Evolutionary conservation across 768 basidiomycete genomes (phyloP).

Genomic region (Boletus coccyginus): DNA sequence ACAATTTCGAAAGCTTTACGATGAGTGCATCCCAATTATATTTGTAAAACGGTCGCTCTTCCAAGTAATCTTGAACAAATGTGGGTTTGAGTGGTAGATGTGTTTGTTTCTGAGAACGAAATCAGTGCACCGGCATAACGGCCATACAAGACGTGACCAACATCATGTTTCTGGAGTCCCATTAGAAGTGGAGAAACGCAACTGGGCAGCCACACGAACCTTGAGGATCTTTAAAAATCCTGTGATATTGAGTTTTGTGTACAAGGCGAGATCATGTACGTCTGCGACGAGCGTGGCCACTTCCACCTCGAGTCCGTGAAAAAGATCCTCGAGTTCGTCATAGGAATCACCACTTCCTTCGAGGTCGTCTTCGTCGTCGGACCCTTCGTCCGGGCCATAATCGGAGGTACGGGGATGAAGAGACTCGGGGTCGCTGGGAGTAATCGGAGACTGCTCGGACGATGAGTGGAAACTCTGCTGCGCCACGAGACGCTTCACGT

Average conservation of each 20-base stretch:
- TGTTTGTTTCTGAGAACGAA: constrained; percentile 81
- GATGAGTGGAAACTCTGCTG: constrained; percentile 39
- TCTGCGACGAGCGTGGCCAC: constrained; percentile 93
- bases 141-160: constrained; percentile 32
- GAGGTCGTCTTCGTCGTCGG: constrained; percentile 54
- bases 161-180: constrained; percentile 82
- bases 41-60: constrained; percentile 94
- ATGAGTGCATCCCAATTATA: constrained; percentile 96
- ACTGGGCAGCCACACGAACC: constrained; percentile 37
- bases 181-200: constrained; percentile 5
- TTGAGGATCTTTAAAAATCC: constrained; percentile 99
- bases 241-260: constrained; percentile 97
- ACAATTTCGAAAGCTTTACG: constrained; percentile 91
- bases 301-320: constrained; percentile 87
- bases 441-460: constrained; percentile 24
- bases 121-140: constrained; percentile 9
- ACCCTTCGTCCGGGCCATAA: constrained; percentile 62
- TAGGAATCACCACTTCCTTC: constrained; percentile 53
- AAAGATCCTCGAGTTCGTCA: constrained; percentile 81
- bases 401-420: constrained; percentile 45
- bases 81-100: constrained; percentile 73
- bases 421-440: constrained; percentile 50
- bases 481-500: constrained; percentile 74
- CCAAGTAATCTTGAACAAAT: constrained; percentile 89
- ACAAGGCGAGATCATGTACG: constrained; percentile 86